Conservation (phyloP, 192 early-diverging fungal species). For the Backusella australiensis region DNA sequence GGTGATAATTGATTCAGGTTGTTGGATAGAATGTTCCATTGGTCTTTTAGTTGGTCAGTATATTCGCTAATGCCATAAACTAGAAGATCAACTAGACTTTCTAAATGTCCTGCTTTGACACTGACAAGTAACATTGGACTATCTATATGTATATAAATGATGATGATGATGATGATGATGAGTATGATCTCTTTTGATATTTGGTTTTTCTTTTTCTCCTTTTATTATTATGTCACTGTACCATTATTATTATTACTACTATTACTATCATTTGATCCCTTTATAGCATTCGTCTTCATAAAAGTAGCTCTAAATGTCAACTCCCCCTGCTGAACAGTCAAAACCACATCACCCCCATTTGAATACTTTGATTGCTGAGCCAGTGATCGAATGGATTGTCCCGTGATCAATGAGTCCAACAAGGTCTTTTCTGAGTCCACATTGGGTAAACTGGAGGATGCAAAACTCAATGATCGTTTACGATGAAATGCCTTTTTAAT, state of each 20-base stretch:
- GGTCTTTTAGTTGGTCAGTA: not conserved
- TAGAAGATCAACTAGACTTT: slow-evolving; percentile 55
- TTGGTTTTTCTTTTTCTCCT: not conserved
- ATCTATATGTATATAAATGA: not conserved
- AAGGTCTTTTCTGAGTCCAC: not conserved
- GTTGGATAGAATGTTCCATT: slow-evolving; percentile 15
- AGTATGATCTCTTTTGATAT: not conserved
- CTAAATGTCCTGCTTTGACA: slow-evolving; percentile 63
- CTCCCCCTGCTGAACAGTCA: slow-evolving; percentile 34
- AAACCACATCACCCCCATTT: slow-evolving; percentile 23
- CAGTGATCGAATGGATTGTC: not conserved
- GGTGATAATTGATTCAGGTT: not conserved
- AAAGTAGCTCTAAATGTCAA: slow-evolving; percentile 35
- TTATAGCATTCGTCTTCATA: not conserved
- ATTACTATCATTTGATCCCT: not conserved
- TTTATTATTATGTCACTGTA: not conserved
- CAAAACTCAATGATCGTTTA: slow-evolving; percentile 30
- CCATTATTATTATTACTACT: not conserved
- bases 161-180: not conserved
- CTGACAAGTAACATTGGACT: slow-evolving; percentile 35
- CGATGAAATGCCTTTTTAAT: slow-evolving; percentile 2
- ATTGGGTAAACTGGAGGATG: not conserved
- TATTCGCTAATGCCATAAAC: slow-evolving; percentile 48
- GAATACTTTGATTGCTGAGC: not conserved
- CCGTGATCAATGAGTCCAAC: not conserved